Base-by-base conservation (phyloP, 2,329 filamentous ascomycete species). In the Cadophora gregata region DNA sequence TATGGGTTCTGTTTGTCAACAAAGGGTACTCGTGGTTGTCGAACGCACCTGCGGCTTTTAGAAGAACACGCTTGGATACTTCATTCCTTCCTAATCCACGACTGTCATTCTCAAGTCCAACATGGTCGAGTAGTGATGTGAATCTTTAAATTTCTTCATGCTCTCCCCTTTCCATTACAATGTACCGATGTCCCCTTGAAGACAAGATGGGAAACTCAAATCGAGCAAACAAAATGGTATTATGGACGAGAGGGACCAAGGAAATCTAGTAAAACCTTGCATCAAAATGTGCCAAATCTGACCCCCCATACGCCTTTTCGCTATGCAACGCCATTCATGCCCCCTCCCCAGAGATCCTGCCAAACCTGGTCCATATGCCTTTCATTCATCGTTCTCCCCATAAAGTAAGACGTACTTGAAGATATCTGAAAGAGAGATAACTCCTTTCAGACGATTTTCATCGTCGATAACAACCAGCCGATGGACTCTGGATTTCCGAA, bases 381-480 rank as follows among this genome's bases (percentile, higher is more conserved):
- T 67, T 65, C 70, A 74, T 53, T 76, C 74, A 27, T 75, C 74
- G 25, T 67, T 72, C 60, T 75, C 76, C 36, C 76, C 76, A 62
- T 93, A 86, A 25, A 97, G 84, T 70, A 99, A 84, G 62, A 97
- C 93, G 78, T 99, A 97, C 75, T 97, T 93, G 72, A 99, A 86
- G 72, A 99, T 97, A 80, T 99, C 96, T 67, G 95, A 98, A 63
- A 99, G 84, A 7, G 94, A 97, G 67, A 99, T 89, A 64, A 99
- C 88, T 56, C 96, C 96, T 78, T 90, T 92, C 64, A 99, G 87
- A 72, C 90, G 89, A 77, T 90, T 93, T 62, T 94, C 87, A 71
- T 97, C 93, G 78, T 99, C 94, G 66, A 99, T 92, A 59, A 99
- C 91, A 65, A 98, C 90, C 71, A 99, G 84, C 70, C 96, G 88